Evolutionary conservation across 306 rosid genomes (phyloP), one percentile per base, ranked within the genome.

Genomic region (Vigna unguiculata): DNA sequence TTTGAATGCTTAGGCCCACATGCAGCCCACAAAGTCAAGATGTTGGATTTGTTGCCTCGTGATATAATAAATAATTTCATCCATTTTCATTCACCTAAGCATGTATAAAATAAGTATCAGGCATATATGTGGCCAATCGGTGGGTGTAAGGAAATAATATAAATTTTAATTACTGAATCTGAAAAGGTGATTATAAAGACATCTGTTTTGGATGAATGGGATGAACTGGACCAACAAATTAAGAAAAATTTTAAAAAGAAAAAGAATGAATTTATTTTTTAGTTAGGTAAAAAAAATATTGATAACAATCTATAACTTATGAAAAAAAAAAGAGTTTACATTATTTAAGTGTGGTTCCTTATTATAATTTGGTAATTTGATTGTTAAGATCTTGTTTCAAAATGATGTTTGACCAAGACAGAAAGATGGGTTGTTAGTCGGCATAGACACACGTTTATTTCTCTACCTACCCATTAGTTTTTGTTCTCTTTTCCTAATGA

Each of bases 1-100:
- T 12, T 72, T 21, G 32, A 28, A 17, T 7, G 25, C 60, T 34
- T 32, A 32, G 78, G 49, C 73, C 78, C 83, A 71, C 78, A 28
- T 25, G 13, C 38, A 52, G 22, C 62, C 41, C 51, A 52, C 20
- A 0, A 62, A 53, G 68, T 79, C 78, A 62, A 63, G 10, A 71
- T 53, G 41, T 51, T 76, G n/a, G 70, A 62, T 58, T 25, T 65
- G 63, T 45, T 60, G 63, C 13, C 68, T 59, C 67, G 4, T 19
- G 52, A 45, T 40, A 40, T 9, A 0, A 9, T 40, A 1, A 40
- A 40, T 9, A 40, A 40, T 40, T 40, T 8, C 2, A 40, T 40
- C 45, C 13, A 40, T 12, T 17, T 36, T 36, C 69, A 36, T 12
- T 64, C 11, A 4, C 51, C 17, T 64, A 38, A 40, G 2, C 32